A percentile compares a stretch with the other conserved stretches of the same genome.
Conservation (phyloP, 2,329 filamentous ascomycete genomes). For the Fusarium siculi region DNA sequence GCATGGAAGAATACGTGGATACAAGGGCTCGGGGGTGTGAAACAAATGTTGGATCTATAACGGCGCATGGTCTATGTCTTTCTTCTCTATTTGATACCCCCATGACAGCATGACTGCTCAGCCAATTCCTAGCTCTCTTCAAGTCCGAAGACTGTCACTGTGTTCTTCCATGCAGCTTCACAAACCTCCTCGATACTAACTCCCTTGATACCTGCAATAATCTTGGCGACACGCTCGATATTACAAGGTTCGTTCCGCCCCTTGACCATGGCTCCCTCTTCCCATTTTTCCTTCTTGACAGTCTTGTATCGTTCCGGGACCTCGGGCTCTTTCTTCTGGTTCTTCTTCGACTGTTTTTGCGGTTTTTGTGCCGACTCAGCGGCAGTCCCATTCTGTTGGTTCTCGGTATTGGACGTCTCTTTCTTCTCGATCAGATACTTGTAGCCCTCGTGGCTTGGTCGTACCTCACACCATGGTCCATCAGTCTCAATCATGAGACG, state of each 20-base stretch:
- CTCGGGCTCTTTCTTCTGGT: constrained; percentile 70
- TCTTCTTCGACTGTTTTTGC: constrained; percentile 58
- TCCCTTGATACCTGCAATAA: constrained; percentile 87
- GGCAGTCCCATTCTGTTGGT: constrained; percentile 39
- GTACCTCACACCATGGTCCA: constrained; percentile 96
- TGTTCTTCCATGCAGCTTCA: constrained; percentile 88
- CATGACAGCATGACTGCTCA: constrained; percentile 10
- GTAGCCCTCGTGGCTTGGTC: constrained; percentile 86
- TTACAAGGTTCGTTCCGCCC: constrained; percentile 92
- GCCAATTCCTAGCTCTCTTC: constrained; percentile 49
- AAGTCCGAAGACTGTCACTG: constrained; percentile 80
- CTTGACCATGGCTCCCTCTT: constrained; percentile 88
- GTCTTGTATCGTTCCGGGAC: constrained; percentile 79
- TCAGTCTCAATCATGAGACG: constrained; percentile 95
- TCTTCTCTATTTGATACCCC: constrained; percentile 48
- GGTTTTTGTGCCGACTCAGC: constrained; percentile 40
- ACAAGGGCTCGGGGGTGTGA: constrained; percentile 66
- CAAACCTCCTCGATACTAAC: constrained; percentile 83
- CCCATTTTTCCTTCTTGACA: constrained; percentile 97
- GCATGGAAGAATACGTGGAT: constrained; percentile 70
- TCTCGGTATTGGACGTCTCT: constrained; percentile 32
- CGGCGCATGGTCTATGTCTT: constrained; percentile 41
- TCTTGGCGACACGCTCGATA: constrained; percentile 87
- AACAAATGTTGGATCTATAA: constrained; percentile 25
- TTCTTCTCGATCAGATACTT: constrained; percentile 68